Percentiles rank a stretch among this genome's conserved stretches.
These are phyloP conservation scores for Avena atlantica DNA, from an alignment of 176 grass and related monocot genomes.

Conservation along the genomic window DNA sequence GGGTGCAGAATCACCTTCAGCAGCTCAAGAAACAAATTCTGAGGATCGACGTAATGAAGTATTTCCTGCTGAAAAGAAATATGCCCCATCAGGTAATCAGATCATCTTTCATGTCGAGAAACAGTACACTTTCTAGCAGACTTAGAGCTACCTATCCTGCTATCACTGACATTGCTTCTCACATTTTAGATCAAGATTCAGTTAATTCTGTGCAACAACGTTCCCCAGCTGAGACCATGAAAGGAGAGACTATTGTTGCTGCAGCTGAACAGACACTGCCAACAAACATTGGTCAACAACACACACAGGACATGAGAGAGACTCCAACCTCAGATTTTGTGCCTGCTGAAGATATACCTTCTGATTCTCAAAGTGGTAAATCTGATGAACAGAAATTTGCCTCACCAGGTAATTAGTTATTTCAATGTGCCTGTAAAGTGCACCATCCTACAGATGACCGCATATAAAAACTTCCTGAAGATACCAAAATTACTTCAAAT, in stretches of 20 bases:
- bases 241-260: conserved; percentile 31
- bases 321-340: conserved; percentile 8
- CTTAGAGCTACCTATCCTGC: conserved; percentile 3
- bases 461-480: neutral
- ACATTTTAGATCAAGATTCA: conserved; percentile 31
- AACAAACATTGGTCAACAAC: conserved; percentile 18
- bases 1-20: neutral
- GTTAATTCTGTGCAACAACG: conserved; percentile 9
- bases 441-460: neutral
- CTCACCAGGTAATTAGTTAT: conserved; percentile 29
- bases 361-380: conserved; percentile 8
- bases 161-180: conserved; percentile 32
- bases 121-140: neutral
- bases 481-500: neutral
- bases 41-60: conserved; percentile 2
- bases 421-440: neutral
- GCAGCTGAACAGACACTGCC: conserved; percentile 31
- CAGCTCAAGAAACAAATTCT: conserved; percentile 7
- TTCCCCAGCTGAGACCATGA: conserved; percentile 15
- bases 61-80: conserved; percentile 22
- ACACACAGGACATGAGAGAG: neutral
- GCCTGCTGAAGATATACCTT: conserved; percentile 5
- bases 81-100: conserved; percentile 29
- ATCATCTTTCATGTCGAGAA: neutral
- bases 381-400: conserved; percentile 1